A percentile compares a stretch with the other conserved stretches of the same genome.
Conservation (phyloP, 108 stramenopile species). For the Tribonema minus region DNA sequence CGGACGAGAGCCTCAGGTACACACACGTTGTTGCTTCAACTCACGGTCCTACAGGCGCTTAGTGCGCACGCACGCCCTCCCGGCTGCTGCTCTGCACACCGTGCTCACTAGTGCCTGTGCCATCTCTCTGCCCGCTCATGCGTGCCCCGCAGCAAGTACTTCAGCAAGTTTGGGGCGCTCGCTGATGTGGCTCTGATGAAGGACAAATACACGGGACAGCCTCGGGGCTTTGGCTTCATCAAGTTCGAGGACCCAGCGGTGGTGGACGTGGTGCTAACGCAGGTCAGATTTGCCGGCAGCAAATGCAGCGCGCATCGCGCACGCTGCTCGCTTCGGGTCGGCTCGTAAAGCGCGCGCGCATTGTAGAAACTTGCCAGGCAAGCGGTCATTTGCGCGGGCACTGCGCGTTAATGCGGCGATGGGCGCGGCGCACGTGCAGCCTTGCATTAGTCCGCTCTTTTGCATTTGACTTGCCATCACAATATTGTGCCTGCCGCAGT, state of each 20-base stretch:
- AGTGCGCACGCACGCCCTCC: background rate
- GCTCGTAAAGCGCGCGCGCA: no score
- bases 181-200: conserved; percentile 56
- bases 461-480: background rate
- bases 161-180: conserved; percentile 52
- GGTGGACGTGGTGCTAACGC: background rate
- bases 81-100: background rate
- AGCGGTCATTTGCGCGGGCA: no score
- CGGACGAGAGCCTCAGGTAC: conserved; percentile 49
- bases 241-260: conserved; percentile 37
- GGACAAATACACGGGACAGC: conserved; percentile 57
- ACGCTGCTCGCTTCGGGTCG: no score
- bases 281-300: no score
- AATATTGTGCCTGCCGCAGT: no score
- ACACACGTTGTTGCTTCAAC: background rate
- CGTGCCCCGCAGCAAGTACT: conserved; percentile 41
- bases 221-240: conserved; percentile 58
- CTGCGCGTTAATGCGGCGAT: no score
- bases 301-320: no score
- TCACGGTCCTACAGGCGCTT: background rate
- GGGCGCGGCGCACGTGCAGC: background rate
- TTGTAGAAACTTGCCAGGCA: no score
- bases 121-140: background rate
- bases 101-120: background rate
- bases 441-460: background rate